Evolutionary conservation across 805 yeast genomes (phyloP), one percentile per base, ranked within the genome.

Genomic region (Suhomyces faveliae): DNA sequence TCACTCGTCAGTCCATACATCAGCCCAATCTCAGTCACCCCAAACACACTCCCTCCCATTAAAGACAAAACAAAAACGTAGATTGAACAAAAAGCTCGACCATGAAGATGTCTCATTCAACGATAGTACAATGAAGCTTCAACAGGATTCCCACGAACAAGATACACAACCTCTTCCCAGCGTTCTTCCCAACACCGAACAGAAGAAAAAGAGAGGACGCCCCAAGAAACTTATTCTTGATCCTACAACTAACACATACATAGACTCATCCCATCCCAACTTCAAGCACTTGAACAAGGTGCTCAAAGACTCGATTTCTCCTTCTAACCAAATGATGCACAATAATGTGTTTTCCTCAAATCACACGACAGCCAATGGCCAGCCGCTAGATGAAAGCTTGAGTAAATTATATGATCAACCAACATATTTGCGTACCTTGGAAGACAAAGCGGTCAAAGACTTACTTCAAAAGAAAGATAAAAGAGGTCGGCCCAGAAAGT

Each of bases 401-500:
- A 48, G 56, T 25, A 61, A 53, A 51, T 54, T 59, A 35, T 58
- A 57, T 42, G 60, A 62, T n/a, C 67, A 66, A 49, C 68, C 69
- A 1, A 55, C 67, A 5, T 59, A 58, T 41, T 51, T 63, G 52
- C 54, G 67, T 21, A 63, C 57, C 10, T 59, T 63, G 40, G 66
- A 61, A 21, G 67, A 63, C 33, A 69, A 62, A 27, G 71, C 67
- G 10, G 68, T 67, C 51, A 48, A 68, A 50, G 63, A 67, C 48
- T 59, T 71, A 25, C 55, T 73, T 22, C 59, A 62, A 45, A 71
- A 62, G 56, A 72, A 77, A 56, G 72, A 75, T 61, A 65, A 70
- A 60, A 48, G 80, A 35, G 82, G 82, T 11, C 63, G 82, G 52
- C 81, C 81, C 2, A 63, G 80, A 53, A 77, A 77, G 54, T 72